Conservation (phyloP, 441 rosid genomes). For the Gossypium lobatum region DNA sequence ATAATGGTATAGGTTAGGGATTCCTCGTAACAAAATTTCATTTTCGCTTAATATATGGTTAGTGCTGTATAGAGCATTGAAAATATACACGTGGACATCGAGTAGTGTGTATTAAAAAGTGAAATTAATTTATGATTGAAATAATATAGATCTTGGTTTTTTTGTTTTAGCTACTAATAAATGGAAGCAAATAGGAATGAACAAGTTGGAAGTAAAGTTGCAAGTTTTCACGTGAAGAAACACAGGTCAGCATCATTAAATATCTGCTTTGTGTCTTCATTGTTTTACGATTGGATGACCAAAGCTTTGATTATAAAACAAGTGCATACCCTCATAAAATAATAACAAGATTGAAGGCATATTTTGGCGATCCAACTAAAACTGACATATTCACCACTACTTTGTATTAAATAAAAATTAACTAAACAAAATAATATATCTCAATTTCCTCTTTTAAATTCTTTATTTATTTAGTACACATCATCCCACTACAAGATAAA, state of each 20-base stretch:
- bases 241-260: neutral
- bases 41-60: neutral
- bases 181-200: neutral
- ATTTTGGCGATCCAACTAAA: neutral
- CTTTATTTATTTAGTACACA: no score
- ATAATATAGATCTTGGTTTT: no score
- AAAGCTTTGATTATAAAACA: no score
- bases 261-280: neutral
- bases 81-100: neutral
- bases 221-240: constrained; percentile 6
- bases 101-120: no score
- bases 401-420: neutral
- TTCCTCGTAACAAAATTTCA: neutral
- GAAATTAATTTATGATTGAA: no score
- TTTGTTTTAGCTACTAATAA: neutral
- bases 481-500: no score
- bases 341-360: neutral
- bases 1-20: neutral
- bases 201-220: neutral
- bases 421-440: no score
- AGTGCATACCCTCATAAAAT: neutral
- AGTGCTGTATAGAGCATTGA: neutral
- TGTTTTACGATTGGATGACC: neutral
- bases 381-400: neutral
- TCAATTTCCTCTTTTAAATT: no score